Evolutionary conservation across 1,284 basidiomycete genomes (phyloP).

Genomic region (Lentinus polychrous): DNA sequence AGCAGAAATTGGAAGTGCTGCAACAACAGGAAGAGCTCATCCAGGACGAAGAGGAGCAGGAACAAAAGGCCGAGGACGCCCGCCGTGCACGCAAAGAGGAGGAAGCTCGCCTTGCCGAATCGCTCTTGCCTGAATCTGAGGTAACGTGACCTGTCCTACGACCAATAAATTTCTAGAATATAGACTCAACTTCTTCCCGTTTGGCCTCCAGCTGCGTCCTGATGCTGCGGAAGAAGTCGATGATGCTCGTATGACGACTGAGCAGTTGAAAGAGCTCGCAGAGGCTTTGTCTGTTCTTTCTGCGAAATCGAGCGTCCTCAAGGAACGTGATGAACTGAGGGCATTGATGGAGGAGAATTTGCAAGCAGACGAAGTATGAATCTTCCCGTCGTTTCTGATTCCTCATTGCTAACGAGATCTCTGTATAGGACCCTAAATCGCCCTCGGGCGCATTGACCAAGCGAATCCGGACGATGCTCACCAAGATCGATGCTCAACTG

Average conservation of each 20-base stretch:
- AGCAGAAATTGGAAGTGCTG: constrained; percentile 96
- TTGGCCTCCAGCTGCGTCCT: constrained; percentile 32
- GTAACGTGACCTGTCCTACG: too few relatives aligned
- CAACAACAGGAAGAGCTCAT: constrained; percentile 99
- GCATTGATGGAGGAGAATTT: constrained; percentile 90
- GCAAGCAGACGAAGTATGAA: constrained; percentile 71
- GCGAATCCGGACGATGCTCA: constrained; percentile 92
- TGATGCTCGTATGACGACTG: constrained; percentile 91
- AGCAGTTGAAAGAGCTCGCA: constrained; percentile 91
- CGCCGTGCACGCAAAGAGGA: constrained; percentile 78
- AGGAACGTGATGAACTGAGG: constrained; percentile 90
- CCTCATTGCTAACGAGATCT: background rate
- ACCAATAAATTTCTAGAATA: too few relatives aligned
- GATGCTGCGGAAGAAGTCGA: constrained; percentile 43
- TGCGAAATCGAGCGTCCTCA: constrained; percentile 93
- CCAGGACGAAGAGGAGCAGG: constrained; percentile 97
- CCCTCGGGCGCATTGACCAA: constrained; percentile 83
- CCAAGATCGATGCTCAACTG: constrained; percentile 91
- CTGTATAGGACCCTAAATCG: constrained; percentile 62
- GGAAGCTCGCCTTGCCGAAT: constrained; percentile 70
- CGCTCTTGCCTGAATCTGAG: constrained; percentile 76
- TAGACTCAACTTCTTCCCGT: background rate
- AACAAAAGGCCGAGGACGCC: constrained; percentile 91
- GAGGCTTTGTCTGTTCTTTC: constrained; percentile 90
- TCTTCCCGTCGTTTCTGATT: background rate